Conservation (phyloP, 2,329 filamentous ascomycete species). For the Metarhizium album region DNA sequence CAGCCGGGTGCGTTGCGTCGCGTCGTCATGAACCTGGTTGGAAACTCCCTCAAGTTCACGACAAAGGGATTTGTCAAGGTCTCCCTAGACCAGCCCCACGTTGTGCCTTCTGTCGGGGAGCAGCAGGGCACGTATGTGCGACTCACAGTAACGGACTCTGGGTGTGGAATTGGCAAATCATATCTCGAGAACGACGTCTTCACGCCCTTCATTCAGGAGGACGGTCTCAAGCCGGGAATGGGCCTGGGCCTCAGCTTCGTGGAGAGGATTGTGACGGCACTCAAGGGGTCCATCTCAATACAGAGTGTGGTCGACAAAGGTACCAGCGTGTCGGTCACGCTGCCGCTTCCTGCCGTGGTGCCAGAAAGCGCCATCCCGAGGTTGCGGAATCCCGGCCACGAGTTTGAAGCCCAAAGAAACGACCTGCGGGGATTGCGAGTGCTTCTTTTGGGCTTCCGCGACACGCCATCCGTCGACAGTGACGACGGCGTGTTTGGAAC, state of each 20-base stretch:
- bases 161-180: conserved; percentile 52
- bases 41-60: conserved; percentile 54
- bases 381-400: conserved; percentile 11
- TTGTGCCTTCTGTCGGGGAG: neutral
- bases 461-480: conserved; percentile 3
- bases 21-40: conserved; percentile 52
- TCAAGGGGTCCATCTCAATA: conserved; percentile 51
- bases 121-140: conserved; percentile 11
- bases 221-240: conserved; percentile 46
- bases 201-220: conserved; percentile 54
- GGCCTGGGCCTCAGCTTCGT: conserved; percentile 59
- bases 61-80: conserved; percentile 20
- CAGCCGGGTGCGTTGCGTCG: conserved; percentile 41
- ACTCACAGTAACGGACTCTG: conserved; percentile 50
- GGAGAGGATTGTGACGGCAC: conserved; percentile 43
- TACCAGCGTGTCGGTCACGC: conserved; percentile 23
- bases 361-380: conserved; percentile 1
- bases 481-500: conserved; percentile 4
- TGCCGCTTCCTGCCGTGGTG: conserved; percentile 16
- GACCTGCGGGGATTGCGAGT: conserved; percentile 22
- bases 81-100: conserved; percentile 9
- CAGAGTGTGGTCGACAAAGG: conserved; percentile 30
- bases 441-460: conserved; percentile 13
- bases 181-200: conserved; percentile 51
- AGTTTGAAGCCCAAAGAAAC: conserved; percentile 18